phyloP scores from a whole-genome alignment of 1,284 basidiomycete genomes.

The Sanghuangporus weigelae region DNA sequence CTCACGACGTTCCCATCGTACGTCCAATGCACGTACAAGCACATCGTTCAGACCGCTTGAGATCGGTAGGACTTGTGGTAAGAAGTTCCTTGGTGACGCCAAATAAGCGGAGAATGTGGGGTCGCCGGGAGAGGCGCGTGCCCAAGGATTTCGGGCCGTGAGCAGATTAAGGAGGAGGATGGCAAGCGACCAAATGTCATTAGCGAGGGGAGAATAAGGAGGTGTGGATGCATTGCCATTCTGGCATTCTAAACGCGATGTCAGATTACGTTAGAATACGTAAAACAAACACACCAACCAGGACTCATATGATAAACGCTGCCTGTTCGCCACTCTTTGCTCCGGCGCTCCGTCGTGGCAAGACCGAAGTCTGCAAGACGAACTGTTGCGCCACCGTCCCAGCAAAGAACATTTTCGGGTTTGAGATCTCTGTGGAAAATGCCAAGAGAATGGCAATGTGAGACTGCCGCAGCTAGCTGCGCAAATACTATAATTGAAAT shows the following conservation, averaged over 20 bases:
- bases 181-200: slow-evolving; percentile 92
- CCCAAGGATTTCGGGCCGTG: slow-evolving; percentile 87
- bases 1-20: slow-evolving; percentile 17
- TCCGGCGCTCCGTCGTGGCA: slow-evolving; percentile 62
- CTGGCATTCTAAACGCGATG: slow-evolving; percentile 54
- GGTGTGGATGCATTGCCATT: slow-evolving; percentile 47
- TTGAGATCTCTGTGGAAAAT: slow-evolving; percentile 89
- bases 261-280: slow-evolving; percentile 16
- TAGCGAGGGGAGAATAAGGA: slow-evolving; percentile 67
- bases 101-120: slow-evolving; percentile 69
- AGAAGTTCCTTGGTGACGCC: slow-evolving; percentile 54
- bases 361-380: slow-evolving; percentile 83
- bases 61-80: slow-evolving; percentile 70
- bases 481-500: slow-evolving; percentile 43
- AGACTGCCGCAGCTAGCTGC: slow-evolving; percentile 77
- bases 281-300: slow-evolving; percentile 36
- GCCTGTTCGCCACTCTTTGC: slow-evolving; percentile 75
- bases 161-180: slow-evolving; percentile 84
- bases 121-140: slow-evolving; percentile 66
- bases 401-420: slow-evolving; percentile 83
- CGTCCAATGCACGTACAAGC: slow-evolving; percentile 35
- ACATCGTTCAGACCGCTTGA: slow-evolving; percentile 51
- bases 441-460: slow-evolving; percentile 60
- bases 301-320: slow-evolving; percentile 81
- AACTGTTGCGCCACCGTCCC: slow-evolving; percentile 48